Evolutionary conservation across 257 asterid genomes (phyloP), one percentile per base, ranked within the genome.

Genomic region (Schizonepeta tenuifolia): DNA sequence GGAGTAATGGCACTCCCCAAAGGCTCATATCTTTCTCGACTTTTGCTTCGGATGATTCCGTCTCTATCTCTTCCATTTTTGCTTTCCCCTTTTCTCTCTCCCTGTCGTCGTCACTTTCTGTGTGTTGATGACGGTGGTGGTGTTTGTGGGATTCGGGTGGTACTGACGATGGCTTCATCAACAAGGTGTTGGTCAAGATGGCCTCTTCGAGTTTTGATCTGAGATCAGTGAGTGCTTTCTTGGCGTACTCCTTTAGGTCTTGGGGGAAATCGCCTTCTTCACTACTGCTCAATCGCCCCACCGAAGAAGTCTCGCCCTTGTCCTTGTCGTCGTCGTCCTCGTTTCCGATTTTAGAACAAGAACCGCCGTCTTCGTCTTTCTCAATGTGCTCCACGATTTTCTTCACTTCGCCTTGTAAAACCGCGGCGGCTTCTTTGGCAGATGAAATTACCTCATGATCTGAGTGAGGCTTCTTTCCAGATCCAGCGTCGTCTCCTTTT

Each of bases 1-100:
- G 96, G 74, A 83, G 65, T 57, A 90, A 51, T 0, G 92, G 92
- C 14, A 90, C 90, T 0, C 92, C 91, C 89, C 92, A 90, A 0
- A 86, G 78, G 14, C 64, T 1, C 0, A 80, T 50, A 9, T 76
- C 75, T 49, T 24, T 58, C 22, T 76, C 76, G 4, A 53, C 56
- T 5, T 47, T n/a, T 1, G 3, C 22, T 15, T 47, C 22, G 0
- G 3, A 8, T 5, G 41, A 36, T 38, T 20, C 36, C 24, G 31
- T 67, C 21, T 22, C 66, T 3, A 21, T n/a, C 0, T 8, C 40
- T 36, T 8, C 77, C 24, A 44, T 60, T 44, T 53, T 77, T 0
- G 57, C 69, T 51, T 82, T 80, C 24, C 82, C 86, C 49, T 85
- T 80, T 9, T 15, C 20, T 1, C 17, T n/a, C 2, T 5, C n/a